phyloP scores from a whole-genome alignment of 1,284 basidiomycete genomes.

The Amylostereum chailletii region DNA sequence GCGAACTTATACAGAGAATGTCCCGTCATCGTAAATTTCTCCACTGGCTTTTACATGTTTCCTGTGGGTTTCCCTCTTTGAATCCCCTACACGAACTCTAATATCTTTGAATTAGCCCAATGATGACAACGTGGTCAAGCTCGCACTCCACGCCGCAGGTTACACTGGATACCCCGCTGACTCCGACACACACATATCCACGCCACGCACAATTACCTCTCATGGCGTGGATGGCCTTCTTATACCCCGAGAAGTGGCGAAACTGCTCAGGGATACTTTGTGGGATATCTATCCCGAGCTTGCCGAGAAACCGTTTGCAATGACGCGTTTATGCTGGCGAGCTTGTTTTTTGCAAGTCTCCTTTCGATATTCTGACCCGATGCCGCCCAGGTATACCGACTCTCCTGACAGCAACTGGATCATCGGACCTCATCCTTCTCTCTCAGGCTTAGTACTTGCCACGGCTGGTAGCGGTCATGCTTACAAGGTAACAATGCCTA shows the following conservation, averaged over 20 bases:
- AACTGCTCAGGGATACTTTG: conserved; percentile 43
- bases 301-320: conserved; percentile 53
- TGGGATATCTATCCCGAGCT: conserved; percentile 64
- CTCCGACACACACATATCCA: conserved; percentile 35
- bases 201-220: conserved; percentile 53
- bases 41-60: conserved; percentile 66
- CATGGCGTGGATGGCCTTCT: conserved; percentile 53
- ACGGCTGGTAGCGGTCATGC: conserved; percentile 78
- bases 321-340: conserved; percentile 80
- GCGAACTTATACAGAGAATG: conserved; percentile 47
- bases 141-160: conserved; percentile 65
- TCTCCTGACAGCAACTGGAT: conserved; percentile 73
- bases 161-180: conserved; percentile 37
- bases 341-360: conserved; percentile 10
- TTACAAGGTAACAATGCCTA: conserved; percentile 52
- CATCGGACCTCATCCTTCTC: conserved; percentile 56
- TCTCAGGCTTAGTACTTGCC: conserved; percentile 56
- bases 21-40: conserved; percentile 70
- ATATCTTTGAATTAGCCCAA: conserved; percentile 47
- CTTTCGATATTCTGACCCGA: background rate
- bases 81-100: background rate
- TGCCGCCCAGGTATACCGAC: conserved; percentile 59
- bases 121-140: conserved; percentile 59
- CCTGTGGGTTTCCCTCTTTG: conserved; percentile 42
- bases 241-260: conserved; percentile 51